Evolutionary conservation across 139 green algal genomes (phyloP), one percentile per base, ranked within the genome.

Genomic region (Astrephomene gubernaculifera): DNA sequence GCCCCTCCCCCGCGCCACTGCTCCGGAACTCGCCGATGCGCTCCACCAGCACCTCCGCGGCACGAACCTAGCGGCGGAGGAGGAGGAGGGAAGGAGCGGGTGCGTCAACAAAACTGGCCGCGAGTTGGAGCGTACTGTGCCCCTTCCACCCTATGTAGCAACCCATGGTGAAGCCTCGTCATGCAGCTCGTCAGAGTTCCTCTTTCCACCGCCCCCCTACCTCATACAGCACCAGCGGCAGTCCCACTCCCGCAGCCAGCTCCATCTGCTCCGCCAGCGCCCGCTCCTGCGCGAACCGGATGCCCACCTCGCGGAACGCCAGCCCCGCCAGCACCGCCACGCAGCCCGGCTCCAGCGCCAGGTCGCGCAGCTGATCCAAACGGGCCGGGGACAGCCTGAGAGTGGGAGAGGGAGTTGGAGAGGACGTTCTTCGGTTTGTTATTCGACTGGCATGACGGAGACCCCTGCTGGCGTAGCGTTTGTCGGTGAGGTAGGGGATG

Each of bases 201-300:
- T n/a, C n/a, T n/a, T n/a, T n/a, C n/a, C n/a, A 10, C 12, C 71
- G 2, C 17, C 29, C 44, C 5, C 63, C 31, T 29, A 87, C 82
- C 71, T 87, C 71, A 44, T 90, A 90, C 79, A 90, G 63, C 80
- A 90, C 31, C 49, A 87, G 65, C 39, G 86, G 86, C 80, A 90
- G 86, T 8, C 72, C 80, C 49, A 90, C 71, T 29, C 61, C 65
- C 25, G 65, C 86, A 33, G 86, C 86, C 25, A 90, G 60, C 52
- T 85, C 86, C 79, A 90, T 87, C 65, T 90, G 86, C 61, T 87
- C 68, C 5, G 25, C n/a, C 45, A 90, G 71, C 41, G 86, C 86
- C 29, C 86, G 86, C 72, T 90, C 86, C 72, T 90, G 78, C 24
- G 78, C 79, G 64, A 76, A 85, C 2, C 79, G 64, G 7, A 87